phyloP scores from a whole-genome alignment of 495 filamentous ascomycete species.

The Diplogelasinospora grovesii region DNA sequence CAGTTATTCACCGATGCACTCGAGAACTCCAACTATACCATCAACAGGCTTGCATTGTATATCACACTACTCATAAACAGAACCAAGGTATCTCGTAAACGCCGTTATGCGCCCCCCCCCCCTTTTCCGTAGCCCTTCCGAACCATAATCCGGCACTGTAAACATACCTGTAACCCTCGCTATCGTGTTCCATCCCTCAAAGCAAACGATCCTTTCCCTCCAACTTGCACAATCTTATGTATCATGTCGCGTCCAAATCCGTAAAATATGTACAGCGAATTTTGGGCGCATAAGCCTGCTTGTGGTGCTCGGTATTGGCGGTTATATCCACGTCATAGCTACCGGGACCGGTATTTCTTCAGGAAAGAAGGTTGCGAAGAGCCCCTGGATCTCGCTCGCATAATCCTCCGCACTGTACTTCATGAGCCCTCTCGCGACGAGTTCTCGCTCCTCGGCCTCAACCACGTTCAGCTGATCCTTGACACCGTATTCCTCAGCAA shows the following conservation, averaged over 20 bases:
- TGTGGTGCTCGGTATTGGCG: background rate
- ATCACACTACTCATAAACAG: too few species aligned
- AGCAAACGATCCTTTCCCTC: background rate
- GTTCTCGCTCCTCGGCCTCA: conserved; percentile 63
- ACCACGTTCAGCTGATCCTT: conserved; percentile 55
- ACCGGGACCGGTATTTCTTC: conserved; percentile 6
- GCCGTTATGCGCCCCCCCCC: too few species aligned
- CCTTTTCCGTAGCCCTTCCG: too few species aligned
- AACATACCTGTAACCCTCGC: background rate
- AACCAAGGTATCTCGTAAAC: too few species aligned
- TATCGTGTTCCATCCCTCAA: background rate
- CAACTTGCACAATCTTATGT: background rate
- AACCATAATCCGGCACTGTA: background rate
- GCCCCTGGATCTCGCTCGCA: conserved; percentile 66
- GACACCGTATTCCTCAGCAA: conserved; percentile 80
- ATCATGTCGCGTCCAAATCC: background rate
- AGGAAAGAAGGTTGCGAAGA: conserved; percentile 45
- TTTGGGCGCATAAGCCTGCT: background rate
- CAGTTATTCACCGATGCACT: too few species aligned
- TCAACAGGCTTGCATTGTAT: too few species aligned
- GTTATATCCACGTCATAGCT: conserved; percentile 17
- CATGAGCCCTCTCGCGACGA: conserved; percentile 58
- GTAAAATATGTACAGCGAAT: conserved; percentile 16
- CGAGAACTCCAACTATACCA: too few species aligned
- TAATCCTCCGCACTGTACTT: conserved; percentile 81